phyloP scores from a whole-genome alignment of 306 rosid species.

The Corylus avellana region DNA sequence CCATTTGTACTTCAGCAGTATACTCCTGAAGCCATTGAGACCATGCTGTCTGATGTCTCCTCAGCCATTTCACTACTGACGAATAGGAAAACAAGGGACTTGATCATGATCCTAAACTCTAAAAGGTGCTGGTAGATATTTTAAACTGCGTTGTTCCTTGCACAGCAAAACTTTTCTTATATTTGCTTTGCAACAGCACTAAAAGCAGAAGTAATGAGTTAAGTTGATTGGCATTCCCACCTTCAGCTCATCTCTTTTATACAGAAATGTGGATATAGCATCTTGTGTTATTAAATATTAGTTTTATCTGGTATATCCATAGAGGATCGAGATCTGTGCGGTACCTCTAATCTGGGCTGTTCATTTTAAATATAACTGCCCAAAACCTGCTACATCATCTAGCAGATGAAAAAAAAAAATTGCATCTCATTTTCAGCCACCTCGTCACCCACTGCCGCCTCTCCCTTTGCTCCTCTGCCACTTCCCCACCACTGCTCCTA shows the following conservation, averaged over 20 bases:
- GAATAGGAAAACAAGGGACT: conserved; percentile 79
- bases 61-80: conserved; percentile 81
- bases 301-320: background rate
- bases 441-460: no score
- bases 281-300: conserved; percentile 11
- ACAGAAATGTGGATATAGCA: conserved; percentile 8
- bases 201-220: conserved; percentile 14
- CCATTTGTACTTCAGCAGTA: conserved; percentile 88
- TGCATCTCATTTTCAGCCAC: no score
- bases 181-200: conserved; percentile 4
- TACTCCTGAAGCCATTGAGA: conserved; percentile 69
- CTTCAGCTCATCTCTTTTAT: background rate
- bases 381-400: no score
- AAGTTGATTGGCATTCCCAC: conserved; percentile 1
- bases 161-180: conserved; percentile 1
- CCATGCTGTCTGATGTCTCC: conserved; percentile 67
- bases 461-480: no score
- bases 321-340: background rate
- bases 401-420: no score
- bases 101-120: conserved; percentile 94
- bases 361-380: no score
- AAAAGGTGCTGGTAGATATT: conserved; percentile 56
- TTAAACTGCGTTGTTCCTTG: conserved; percentile 1
- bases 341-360: no score
- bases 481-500: no score